phyloP scores from a whole-genome alignment of 2,329 filamentous ascomycete genomes.

The Boeremia lycopersici region DNA sequence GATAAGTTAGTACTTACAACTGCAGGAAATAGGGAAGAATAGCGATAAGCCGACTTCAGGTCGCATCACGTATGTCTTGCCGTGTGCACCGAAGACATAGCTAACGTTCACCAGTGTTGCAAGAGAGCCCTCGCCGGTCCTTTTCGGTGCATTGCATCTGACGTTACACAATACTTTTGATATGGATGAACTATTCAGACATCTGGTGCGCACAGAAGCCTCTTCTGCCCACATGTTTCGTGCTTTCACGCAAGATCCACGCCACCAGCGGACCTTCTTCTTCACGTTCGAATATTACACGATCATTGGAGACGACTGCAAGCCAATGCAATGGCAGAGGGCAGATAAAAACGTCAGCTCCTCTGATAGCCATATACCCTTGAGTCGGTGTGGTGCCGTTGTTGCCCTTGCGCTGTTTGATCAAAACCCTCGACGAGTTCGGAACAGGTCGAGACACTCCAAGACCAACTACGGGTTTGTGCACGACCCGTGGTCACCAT shows the following conservation, averaged over 20 bases:
- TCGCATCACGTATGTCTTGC: conserved; percentile 54
- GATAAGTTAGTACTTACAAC: background rate
- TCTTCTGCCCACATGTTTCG: conserved; percentile 57
- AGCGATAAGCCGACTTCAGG: conserved; percentile 56
- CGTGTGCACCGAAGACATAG: background rate
- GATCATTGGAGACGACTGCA: conserved; percentile 61
- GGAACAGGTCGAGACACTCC: conserved; percentile 57
- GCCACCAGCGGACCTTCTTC: conserved; percentile 63
- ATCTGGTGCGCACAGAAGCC: conserved; percentile 58
- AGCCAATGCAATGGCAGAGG: conserved; percentile 65
- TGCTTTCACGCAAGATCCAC: conserved; percentile 53
- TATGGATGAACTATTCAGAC: conserved; percentile 64
- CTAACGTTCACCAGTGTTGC: conserved; percentile 50
- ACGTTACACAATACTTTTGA: conserved; percentile 65
- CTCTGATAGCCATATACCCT: conserved; percentile 60
- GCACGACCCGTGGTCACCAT: conserved; percentile 65
- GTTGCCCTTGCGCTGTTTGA: conserved; percentile 64
- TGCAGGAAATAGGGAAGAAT: conserved; percentile 44
- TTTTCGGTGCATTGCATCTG: conserved; percentile 65
- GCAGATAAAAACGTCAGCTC: conserved; percentile 55
- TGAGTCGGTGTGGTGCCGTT: conserved; percentile 65
- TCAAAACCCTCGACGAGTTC: conserved; percentile 56
- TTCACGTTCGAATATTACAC: conserved; percentile 72
- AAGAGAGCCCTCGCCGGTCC: conserved; percentile 65
- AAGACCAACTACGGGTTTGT: conserved; percentile 58